A percentile compares a stretch with the other conserved stretches of the same genome.
These are phyloP conservation scores for Phytopythium kandeliae DNA, from an alignment of 352 stramenopile genomes.

Conservation along the genomic window DNA sequence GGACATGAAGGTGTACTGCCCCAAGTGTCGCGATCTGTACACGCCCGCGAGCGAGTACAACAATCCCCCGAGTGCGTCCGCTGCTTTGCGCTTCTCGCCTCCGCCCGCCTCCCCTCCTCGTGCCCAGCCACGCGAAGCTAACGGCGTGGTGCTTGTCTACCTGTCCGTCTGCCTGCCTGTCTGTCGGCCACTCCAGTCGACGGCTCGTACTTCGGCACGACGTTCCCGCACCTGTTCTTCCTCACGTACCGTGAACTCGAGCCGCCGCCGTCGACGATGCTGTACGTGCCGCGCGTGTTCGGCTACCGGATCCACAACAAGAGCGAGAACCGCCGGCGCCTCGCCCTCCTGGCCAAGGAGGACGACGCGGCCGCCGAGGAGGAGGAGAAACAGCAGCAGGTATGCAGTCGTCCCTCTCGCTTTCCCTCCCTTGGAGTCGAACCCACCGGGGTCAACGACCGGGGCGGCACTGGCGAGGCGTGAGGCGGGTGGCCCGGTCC, in stretches of 20 bases:
- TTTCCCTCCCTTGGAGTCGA: slow-evolving; percentile 5
- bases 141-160: too few relatives aligned
- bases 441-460: not conserved
- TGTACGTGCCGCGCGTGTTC: slow-evolving; percentile 89
- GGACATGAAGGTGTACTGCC: slow-evolving; percentile 89
- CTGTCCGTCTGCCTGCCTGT: not conserved
- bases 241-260: slow-evolving; percentile 95
- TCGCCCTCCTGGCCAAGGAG: slow-evolving; percentile 76
- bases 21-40: slow-evolving; percentile 86
- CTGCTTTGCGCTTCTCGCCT: not conserved
- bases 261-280: slow-evolving; percentile 68
- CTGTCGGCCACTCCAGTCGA: slow-evolving; percentile 60
- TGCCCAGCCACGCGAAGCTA: not conserved
- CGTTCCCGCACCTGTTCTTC: slow-evolving; percentile 98
- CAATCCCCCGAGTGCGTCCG: slow-evolving; percentile 70
- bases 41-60: slow-evolving; percentile 82
- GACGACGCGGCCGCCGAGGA: slow-evolving; percentile 41
- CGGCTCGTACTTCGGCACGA: slow-evolving; percentile 97
- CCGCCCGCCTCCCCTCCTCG: too few relatives aligned
- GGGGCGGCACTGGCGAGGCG: slow-evolving; percentile 15
- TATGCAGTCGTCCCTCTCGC: slow-evolving; percentile 23
- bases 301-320: slow-evolving; percentile 92
- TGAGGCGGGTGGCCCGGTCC: slow-evolving; percentile 6
- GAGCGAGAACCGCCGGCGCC: slow-evolving; percentile 71
- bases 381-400: slow-evolving; percentile 49